Conservation (phyloP, 768 basidiomycete genomes). For the Phlegmacium glaucopus region DNA sequence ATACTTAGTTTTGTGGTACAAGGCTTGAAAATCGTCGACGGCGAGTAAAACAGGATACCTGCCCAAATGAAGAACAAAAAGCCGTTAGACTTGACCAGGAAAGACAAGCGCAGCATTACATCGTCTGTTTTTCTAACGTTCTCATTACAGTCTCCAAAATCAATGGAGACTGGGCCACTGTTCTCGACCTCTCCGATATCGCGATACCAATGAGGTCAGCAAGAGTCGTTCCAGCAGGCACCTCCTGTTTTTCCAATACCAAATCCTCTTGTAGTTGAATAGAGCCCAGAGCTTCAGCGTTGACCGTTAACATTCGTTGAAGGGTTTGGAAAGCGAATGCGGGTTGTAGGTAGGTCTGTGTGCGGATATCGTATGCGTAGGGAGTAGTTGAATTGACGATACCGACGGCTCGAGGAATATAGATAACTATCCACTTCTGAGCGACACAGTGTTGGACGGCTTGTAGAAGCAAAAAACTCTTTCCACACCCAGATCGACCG, state of each 20-base stretch:
- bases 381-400: slow-evolving; percentile 74
- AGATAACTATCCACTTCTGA: slow-evolving; percentile 78
- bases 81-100: neutral
- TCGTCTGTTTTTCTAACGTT: slow-evolving; percentile 59
- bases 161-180: slow-evolving; percentile 38
- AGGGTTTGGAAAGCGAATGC: slow-evolving; percentile 60
- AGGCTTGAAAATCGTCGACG: slow-evolving; percentile 83
- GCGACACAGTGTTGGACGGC: slow-evolving; percentile 63
- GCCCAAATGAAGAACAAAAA: neutral
- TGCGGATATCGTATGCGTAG: slow-evolving; percentile 71
- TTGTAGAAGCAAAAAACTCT: slow-evolving; percentile 77
- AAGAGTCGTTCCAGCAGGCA: slow-evolving; percentile 49
- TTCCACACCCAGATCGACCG: slow-evolving; percentile 75
- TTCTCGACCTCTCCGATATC: slow-evolving; percentile 43
- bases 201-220: slow-evolving; percentile 57
- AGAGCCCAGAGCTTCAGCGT: slow-evolving; percentile 39
- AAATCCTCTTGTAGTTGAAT: slow-evolving; percentile 41
- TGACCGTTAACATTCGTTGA: slow-evolving; percentile 58
- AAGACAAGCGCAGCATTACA: slow-evolving; percentile 38
- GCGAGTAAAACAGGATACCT: slow-evolving; percentile 82
- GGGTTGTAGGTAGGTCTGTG: slow-evolving; percentile 76
- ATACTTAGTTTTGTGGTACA: slow-evolving; percentile 69
- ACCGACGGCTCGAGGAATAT: slow-evolving; percentile 62
- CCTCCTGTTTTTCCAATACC: slow-evolving; percentile 42
- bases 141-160: slow-evolving; percentile 57